Conservation (phyloP, 768 basidiomycete species). For the Hygrocybe coccinea region DNA sequence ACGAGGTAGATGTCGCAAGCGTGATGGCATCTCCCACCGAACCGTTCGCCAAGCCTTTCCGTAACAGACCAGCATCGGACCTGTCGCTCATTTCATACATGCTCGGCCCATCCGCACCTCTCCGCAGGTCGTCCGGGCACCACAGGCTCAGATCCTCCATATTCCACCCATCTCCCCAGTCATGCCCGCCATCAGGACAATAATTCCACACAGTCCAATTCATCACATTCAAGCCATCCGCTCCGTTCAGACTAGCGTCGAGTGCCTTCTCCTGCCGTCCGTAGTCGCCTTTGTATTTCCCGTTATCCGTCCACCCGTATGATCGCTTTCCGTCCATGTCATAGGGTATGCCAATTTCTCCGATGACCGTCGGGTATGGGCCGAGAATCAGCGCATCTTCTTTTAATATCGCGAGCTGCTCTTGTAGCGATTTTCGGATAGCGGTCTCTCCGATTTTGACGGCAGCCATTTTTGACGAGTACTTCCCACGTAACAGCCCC, state of each 20-base stretch:
- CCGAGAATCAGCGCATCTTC: slow-evolving; percentile 65
- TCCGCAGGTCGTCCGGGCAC: slow-evolving; percentile 64
- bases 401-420: slow-evolving; percentile 77
- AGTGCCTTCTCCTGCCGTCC: slow-evolving; percentile 74
- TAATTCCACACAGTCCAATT: slow-evolving; percentile 90
- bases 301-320: slow-evolving; percentile 72
- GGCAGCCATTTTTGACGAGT: slow-evolving; percentile 60
- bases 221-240: slow-evolving; percentile 70
- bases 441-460: slow-evolving; percentile 78
- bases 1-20: slow-evolving; percentile 30
- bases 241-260: slow-evolving; percentile 74
- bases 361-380: slow-evolving; percentile 82
- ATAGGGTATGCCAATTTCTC: slow-evolving; percentile 92
- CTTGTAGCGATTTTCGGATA: slow-evolving; percentile 75
- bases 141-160: slow-evolving; percentile 91
- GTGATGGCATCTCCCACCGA: slow-evolving; percentile 1
- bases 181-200: slow-evolving; percentile 72
- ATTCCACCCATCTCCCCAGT: slow-evolving; percentile 97
- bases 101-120: slow-evolving; percentile 19
- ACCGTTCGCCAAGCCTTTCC: slow-evolving; percentile 20
- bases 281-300: slow-evolving; percentile 72
- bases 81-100: slow-evolving; percentile 18
- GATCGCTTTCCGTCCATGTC: slow-evolving; percentile 87
- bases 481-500: slow-evolving; percentile 83
- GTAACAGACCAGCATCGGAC: slow-evolving; percentile 39